Evolutionary conservation across 2,329 filamentous ascomycete genomes (phyloP), one percentile per base, ranked within the genome.

Genomic region (Drechslerella stenobrocha): DNA sequence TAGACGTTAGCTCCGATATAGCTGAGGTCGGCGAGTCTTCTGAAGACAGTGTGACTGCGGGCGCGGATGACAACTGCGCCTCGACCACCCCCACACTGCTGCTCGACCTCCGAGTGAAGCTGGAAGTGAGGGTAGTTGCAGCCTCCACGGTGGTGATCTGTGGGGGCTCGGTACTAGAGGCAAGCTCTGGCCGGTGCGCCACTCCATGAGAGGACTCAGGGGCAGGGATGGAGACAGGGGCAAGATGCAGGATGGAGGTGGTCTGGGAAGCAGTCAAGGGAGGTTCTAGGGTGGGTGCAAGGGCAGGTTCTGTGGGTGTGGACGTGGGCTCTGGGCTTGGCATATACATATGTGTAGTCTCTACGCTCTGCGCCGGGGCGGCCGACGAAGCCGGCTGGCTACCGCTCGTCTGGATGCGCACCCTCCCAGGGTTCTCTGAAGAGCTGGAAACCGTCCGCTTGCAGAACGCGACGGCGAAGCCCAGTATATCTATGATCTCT

Each of bases 401-500:
- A 34, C 34, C 35, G 32, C 44, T 59, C 22, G 30, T 22, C 9
- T 37, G 52, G 32, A 60, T 60, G 22, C 51, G 52, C 9, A 59
- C 51, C 3, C 44, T 50, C 15, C 23, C 40, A 4, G 56, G 44
- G 24, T 47, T 53, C 35, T 59, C 30, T 15, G 63, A 44, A 44
- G 63, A 60, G 37, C 55, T 60, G 28, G 53, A 50, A 20, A 55
- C 50, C 32, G 42, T 52, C 8, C 44, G 44, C 3, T 56, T 32
- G 45, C 63, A 67, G 18, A 56, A 67, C 11, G 48, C 55, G 15
- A 67, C 23, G 3, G 55, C 63, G 44, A 51, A 67, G 23, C 23
- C 51, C 28, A 67, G 46, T 45, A 67, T 48, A 26, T 9, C 63
- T 67, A 51, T 30, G 37, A 28, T 48, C 34, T 15, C 28, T 47